A percentile compares a stretch with the other conserved stretches of the same genome.
Evolutionary conservation across 352 stramenopile species (phyloP).

Genomic region (Phytopythium montanum): DNA sequence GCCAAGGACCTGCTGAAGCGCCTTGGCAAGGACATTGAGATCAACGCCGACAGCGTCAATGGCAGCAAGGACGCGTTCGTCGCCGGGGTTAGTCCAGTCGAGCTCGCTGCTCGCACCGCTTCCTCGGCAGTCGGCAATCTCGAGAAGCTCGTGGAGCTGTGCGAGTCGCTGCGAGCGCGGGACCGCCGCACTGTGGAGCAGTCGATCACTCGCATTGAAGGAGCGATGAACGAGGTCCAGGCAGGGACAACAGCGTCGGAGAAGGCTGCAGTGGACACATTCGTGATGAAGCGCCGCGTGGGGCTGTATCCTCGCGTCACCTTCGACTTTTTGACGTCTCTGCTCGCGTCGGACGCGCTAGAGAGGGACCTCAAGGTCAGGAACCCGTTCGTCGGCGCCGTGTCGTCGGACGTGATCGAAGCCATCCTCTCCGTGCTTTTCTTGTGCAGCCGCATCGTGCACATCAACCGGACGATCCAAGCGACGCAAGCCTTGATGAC

Average conservation of each 20-base stretch:
- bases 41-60: constrained; percentile 71
- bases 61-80: constrained; percentile 75
- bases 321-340: constrained; percentile 78
- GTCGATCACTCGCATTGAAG: constrained; percentile 50
- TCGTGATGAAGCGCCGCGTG: constrained; percentile 56
- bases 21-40: constrained; percentile 91
- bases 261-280: constrained; percentile 34
- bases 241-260: constrained; percentile 3
- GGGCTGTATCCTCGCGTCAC: constrained; percentile 55
- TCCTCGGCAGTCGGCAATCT: constrained; percentile 29
- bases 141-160: constrained; percentile 43
- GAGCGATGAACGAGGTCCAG: constrained; percentile 43
- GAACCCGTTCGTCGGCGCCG: constrained; percentile 57
- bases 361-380: constrained; percentile 52
- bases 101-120: constrained; percentile 18
- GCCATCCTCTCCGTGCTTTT: constrained; percentile 62
- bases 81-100: constrained; percentile 47
- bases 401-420: constrained; percentile 32
- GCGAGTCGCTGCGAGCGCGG: constrained; percentile 38
- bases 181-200: constrained; percentile 55
- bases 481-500: constrained; percentile 30
- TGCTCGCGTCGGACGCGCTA: constrained; percentile 59
- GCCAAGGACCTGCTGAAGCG: constrained; percentile 93
- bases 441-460: constrained; percentile 78
- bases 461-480: constrained; percentile 76